Percentiles rank a stretch among this genome's conserved stretches.
Conservation (phyloP, 495 filamentous ascomycete species). For the Hypoxylon cercidicola region DNA sequence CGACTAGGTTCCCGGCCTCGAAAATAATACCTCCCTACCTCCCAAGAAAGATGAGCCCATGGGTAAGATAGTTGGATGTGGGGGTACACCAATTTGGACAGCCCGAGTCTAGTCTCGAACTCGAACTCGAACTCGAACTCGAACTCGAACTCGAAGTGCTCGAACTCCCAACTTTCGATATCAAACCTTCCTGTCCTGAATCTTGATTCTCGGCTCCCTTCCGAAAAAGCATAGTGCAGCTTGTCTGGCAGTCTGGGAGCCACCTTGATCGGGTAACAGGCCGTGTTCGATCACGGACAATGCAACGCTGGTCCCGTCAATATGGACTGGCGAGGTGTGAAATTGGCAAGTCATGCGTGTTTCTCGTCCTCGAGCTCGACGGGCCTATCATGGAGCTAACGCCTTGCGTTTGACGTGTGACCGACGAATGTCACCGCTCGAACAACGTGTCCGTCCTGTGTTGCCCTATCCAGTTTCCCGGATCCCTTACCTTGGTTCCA, state of each 20-base stretch:
- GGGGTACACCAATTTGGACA: constrained; percentile 19
- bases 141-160: too few species aligned
- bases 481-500: constrained; percentile 36
- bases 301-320: constrained; percentile 34
- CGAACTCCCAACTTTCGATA: background rate
- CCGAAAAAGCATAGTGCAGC: constrained; percentile 12
- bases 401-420: constrained; percentile 36
- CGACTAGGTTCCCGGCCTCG: constrained; percentile 4
- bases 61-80: constrained; percentile 9
- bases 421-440: constrained; percentile 26
- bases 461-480: constrained; percentile 40
- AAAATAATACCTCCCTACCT: constrained; percentile 21
- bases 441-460: constrained; percentile 38
- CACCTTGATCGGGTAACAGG: constrained; percentile 22
- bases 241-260: constrained; percentile 1
- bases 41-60: background rate
- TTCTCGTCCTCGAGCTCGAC: constrained; percentile 28
- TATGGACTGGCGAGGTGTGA: constrained; percentile 13
- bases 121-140: too few species aligned
- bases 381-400: constrained; percentile 32
- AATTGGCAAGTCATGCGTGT: constrained; percentile 31
- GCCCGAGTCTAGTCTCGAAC: constrained; percentile 5
- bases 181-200: constrained; percentile 19
- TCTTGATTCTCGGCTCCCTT: constrained; percentile 30
- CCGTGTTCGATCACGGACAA: constrained; percentile 25